These are phyloP conservation scores for Penicillium salamii DNA, from an alignment of 495 filamentous ascomycete species.

Conservation along the genomic window DNA sequence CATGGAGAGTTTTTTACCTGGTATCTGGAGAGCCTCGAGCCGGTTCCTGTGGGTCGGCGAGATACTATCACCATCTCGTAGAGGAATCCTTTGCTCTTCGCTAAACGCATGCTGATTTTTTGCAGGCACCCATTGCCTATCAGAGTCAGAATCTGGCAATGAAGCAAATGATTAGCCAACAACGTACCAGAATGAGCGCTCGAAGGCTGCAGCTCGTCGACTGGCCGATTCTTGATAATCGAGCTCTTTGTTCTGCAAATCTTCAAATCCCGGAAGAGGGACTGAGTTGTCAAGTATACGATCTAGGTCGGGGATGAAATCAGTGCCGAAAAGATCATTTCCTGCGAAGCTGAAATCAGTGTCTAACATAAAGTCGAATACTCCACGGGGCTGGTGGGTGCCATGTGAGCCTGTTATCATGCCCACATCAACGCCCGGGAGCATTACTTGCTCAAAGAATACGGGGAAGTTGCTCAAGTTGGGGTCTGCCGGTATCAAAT, in stretches of 20 bases:
- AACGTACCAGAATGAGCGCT: constrained; percentile 24
- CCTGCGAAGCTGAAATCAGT: constrained; percentile 16
- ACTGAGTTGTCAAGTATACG: constrained; percentile 12
- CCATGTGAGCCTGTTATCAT: neutral
- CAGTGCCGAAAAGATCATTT: constrained; percentile 17
- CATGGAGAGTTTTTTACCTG: constrained; percentile 16
- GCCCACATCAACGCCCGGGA: constrained; percentile 4
- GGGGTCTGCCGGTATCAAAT: neutral
- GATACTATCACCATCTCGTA: constrained; percentile 24
- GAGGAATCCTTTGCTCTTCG: constrained; percentile 20
- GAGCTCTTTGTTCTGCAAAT: constrained; percentile 1
- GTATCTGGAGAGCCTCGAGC: constrained; percentile 22
- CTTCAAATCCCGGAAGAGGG: constrained; percentile 6
- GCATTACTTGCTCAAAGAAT: constrained; percentile 31
- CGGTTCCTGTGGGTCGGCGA: constrained; percentile 12
- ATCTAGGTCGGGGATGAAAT: constrained; percentile 24
- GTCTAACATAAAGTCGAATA: constrained; percentile 28
- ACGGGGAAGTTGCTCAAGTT: constrained; percentile 17
- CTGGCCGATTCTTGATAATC: constrained; percentile 17
- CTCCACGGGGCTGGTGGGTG: constrained; percentile 22
- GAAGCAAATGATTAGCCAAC: too few relatives aligned
- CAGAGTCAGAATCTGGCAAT: too few relatives aligned
- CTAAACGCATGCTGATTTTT: constrained; percentile 31
- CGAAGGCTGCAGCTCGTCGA: constrained; percentile 23
- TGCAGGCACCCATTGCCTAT: constrained; percentile 26